phyloP scores from a whole-genome alignment of 2,329 filamentous ascomycete species.

The Cladosporium halotolerans region DNA sequence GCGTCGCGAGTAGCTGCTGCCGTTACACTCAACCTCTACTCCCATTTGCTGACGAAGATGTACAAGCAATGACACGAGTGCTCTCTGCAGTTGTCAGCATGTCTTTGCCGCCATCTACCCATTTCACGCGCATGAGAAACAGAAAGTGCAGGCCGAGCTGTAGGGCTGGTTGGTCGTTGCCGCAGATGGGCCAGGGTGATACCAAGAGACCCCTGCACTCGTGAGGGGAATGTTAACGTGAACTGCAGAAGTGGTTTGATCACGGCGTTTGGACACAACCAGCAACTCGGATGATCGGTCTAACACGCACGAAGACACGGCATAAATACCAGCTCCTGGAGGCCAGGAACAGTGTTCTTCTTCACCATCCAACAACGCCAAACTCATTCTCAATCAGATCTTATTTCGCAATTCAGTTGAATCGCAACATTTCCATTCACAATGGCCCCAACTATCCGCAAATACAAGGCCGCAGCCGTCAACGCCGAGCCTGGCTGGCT shows the following conservation, averaged over 20 bases:
- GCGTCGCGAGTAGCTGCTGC: no score
- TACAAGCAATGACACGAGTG: no score
- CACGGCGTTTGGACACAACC: constrained; percentile 4
- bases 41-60: no score
- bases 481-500: constrained; percentile 52
- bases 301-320: neutral
- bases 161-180: no score
- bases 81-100: no score
- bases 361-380: neutral
- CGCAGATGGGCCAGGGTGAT: no score
- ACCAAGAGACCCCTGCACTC: no score
- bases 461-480: constrained; percentile 43
- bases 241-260: neutral
- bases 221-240: neutral
- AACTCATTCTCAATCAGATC: neutral
- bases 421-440: neutral
- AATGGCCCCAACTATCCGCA: constrained; percentile 38
- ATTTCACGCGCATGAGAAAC: no score
- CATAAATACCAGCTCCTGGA: neutral
- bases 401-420: neutral
- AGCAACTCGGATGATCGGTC: neutral
- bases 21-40: no score
- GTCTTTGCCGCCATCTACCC: no score
- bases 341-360: neutral
- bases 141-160: no score